Evolutionary conservation across 106 monocot species (phyloP).

Genomic region (Agapanthus africanus): DNA sequence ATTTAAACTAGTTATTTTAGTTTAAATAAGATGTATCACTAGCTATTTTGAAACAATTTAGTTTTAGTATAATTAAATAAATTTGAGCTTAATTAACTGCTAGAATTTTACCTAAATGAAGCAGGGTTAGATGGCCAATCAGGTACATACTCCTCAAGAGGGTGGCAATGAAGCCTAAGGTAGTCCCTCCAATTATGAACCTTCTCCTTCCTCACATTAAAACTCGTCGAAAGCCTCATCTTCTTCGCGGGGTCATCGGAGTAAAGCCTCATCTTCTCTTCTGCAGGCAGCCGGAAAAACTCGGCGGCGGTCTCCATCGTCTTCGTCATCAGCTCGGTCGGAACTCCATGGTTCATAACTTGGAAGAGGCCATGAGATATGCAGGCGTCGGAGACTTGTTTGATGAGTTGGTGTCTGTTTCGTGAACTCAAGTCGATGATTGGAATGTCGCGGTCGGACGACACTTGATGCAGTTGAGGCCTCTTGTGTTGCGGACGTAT

Average conservation of each 20-base stretch:
- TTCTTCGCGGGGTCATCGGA: conserved; percentile 70
- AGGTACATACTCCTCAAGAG: conserved; percentile 62
- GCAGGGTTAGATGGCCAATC: conserved; percentile 65
- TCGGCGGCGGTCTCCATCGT: not conserved
- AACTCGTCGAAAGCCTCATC: conserved; percentile 84
- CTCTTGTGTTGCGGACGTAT: conserved; percentile 51
- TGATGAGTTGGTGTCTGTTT: conserved; percentile 21
- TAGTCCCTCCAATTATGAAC: conserved; percentile 82
- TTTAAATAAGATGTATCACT: too few relatives aligned
- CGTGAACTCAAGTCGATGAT: conserved; percentile 44
- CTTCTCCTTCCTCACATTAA: conserved; percentile 73
- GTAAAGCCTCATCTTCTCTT: conserved; percentile 71
- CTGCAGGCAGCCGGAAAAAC: conserved; percentile 48
- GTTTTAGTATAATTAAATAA: too few relatives aligned
- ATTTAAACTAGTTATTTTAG: too few relatives aligned
- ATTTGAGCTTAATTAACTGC: too few relatives aligned
- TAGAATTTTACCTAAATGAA: conserved; percentile 67
- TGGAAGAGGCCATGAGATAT: conserved; percentile 74
- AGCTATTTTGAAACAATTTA: too few relatives aligned
- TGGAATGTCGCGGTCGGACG: conserved; percentile 43
- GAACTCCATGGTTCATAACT: conserved; percentile 68
- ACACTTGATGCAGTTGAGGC: conserved; percentile 47
- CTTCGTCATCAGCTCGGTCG: conserved; percentile 23
- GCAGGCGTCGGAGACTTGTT: conserved; percentile 47
- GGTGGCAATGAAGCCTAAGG: conserved; percentile 78